Conservation (phyloP, 176 grass and related monocot genomes). For the sorghum (Sorghum bicolor) region Sorghum_bicolor_NCBIv3 NC_012872.2:5180001-5180500, state of each 20-base stretch:
- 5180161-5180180: constrained; percentile 40
- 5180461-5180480: neutral
- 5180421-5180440: neutral
- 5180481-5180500: neutral
- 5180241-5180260: constrained; percentile 74
- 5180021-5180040: constrained; percentile 81
- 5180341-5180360: constrained; percentile 79
- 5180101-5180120: constrained; percentile 64
- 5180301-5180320: constrained; percentile 78
- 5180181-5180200: constrained; percentile 73
- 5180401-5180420: constrained; percentile 29
- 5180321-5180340: constrained; percentile 82
- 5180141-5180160: constrained; percentile 44
- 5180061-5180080: constrained; percentile 76
- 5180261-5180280: constrained; percentile 68
- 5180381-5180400: constrained; percentile 69
- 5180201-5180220: constrained; percentile 71
- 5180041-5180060: constrained; percentile 85
- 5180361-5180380: constrained; percentile 90
- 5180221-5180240: constrained; percentile 73
- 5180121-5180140: constrained; percentile 48
- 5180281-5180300: constrained; percentile 75
- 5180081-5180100: constrained; percentile 84
- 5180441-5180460: neutral
- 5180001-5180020: constrained; percentile 35